A percentile compares a stretch with the other conserved stretches of the same genome.
These are phyloP conservation scores for Tolypocladium pustulatum DNA, from an alignment of 2,329 filamentous ascomycete species.

Conservation along the genomic window DNA sequence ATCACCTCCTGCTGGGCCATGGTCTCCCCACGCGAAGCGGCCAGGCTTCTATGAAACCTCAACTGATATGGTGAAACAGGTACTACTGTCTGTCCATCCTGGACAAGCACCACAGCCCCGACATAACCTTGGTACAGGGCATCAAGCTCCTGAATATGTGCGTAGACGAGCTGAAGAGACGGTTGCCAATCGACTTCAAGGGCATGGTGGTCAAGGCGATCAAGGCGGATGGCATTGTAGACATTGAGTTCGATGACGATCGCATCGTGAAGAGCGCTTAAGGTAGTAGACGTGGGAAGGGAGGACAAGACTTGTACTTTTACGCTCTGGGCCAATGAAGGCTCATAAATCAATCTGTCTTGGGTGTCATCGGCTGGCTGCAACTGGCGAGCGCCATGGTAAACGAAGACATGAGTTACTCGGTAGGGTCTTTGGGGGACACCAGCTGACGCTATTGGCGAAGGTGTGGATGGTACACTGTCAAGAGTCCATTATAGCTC, in stretches of 20 bases:
- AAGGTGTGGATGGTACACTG: no score
- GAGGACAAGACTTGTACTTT: conserved; percentile 22
- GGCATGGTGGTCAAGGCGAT: conserved; percentile 90
- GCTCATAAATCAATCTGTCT: not conserved
- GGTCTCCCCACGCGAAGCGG: not conserved
- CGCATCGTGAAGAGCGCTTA: conserved; percentile 55
- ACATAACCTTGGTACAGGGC: conserved; percentile 81
- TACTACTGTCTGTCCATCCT: conserved; percentile 98
- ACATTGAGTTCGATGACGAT: conserved; percentile 78
- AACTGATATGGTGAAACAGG: conserved; percentile 27
- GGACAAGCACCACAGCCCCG: conserved; percentile 96
- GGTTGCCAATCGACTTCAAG: conserved; percentile 98
- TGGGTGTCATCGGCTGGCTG: not conserved
- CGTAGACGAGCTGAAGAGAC: conserved; percentile 91
- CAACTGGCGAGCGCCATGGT: not conserved
- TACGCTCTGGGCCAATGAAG: conserved; percentile 15
- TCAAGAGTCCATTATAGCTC: not conserved
- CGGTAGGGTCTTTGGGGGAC: no score
- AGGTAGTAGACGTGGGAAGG: conserved; percentile 11
- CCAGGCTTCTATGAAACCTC: not conserved
- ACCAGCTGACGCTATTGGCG: not conserved
- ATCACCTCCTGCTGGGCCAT: not conserved
- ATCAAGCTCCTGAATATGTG: conserved; percentile 91
- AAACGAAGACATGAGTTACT: not conserved
- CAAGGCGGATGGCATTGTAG: conserved; percentile 83